phyloP scores from a whole-genome alignment of 2,329 filamentous ascomycete genomes.

The Lecanoromycetidae sp. region DNA sequence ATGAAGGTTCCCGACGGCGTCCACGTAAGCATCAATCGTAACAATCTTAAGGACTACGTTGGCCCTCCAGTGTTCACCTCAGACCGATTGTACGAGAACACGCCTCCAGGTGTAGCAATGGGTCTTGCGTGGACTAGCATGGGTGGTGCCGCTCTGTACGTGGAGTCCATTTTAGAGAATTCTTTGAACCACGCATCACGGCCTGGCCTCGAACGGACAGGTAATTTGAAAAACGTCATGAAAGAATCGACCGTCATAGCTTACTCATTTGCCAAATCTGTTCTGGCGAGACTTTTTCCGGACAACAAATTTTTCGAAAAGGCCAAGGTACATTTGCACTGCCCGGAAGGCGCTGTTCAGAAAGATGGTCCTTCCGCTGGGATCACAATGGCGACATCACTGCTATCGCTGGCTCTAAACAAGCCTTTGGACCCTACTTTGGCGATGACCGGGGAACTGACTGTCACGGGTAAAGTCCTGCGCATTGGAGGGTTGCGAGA shows the following conservation, averaged over 20 bases:
- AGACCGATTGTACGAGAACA: conserved; percentile 86
- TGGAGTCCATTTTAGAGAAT: conserved; percentile 88
- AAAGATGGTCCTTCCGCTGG: conserved; percentile 91
- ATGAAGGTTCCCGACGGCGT: conserved; percentile 78
- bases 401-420: conserved; percentile 75
- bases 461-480: conserved; percentile 90
- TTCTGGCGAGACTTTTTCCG: conserved; percentile 73
- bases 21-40: conserved; percentile 73
- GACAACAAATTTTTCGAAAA: conserved; percentile 94
- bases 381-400: conserved; percentile 93
- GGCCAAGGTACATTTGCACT: conserved; percentile 88
- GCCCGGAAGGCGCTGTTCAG: conserved; percentile 87
- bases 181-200: conserved; percentile 61
- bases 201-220: conserved; percentile 77
- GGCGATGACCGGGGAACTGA: conserved; percentile 96
- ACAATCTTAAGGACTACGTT: conserved; percentile 92
- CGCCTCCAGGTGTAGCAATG: conserved; percentile 91
- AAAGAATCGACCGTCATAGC: conserved; percentile 93
- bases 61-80: conserved; percentile 92
- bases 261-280: conserved; percentile 87
- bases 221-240: conserved; percentile 93
- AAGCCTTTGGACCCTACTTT: conserved; percentile 68
- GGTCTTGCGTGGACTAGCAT: conserved; percentile 96
- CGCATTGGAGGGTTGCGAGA: conserved; percentile 88
- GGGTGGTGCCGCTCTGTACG: conserved; percentile 90